Evolutionary conservation across 345 rosid species (phyloP), one percentile per base, ranked within the genome.

Genomic region (Salix arbutifolia): DNA sequence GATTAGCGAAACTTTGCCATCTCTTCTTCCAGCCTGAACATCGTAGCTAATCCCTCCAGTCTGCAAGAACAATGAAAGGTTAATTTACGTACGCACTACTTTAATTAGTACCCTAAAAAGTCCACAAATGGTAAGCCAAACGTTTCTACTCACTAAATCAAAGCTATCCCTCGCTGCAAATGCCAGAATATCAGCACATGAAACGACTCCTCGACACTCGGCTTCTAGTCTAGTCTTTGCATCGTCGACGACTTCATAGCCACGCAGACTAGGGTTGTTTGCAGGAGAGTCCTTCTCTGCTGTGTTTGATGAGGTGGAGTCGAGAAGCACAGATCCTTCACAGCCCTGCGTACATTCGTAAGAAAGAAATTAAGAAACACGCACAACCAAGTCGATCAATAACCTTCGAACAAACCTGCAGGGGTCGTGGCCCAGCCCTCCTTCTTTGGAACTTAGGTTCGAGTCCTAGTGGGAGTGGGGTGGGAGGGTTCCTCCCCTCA

Each of bases 21-120:
- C 94, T 80, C 87, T 88, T 81, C 91, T 83, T 65, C 91, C 94
- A 0, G 88, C 88, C 3, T 86, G 92, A 38, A 90, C 88, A 69
- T 78, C 82, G 44, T 87, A 90, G 30, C 80, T 83, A 21, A 73
- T 1, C 4, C 94, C 92, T 76, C 89, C 89, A 0, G 80, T 81
- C 88, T 88, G 71, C 73, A 16, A 18, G 2, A 14, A 10, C 46
- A 13, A 38, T 18, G 16, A 1, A 23, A 75, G 50, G 50, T 16
- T 31, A 31, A 31, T 31, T 46, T 1, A n/a, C 35, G 6, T 33
- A 5, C 35, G 35, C 4, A 33, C 14, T 7, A 23, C 11, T n/a
- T 6, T 5, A 17, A n/a, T 58, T 56, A 33, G 35, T 1, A 0
- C 10, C 25, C 58, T 52, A 2, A 19, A 19, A 7, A 52, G 6